Base-by-base conservation (phyloP, 495 filamentous ascomycete species). In the Xylaria sp. region DNA sequence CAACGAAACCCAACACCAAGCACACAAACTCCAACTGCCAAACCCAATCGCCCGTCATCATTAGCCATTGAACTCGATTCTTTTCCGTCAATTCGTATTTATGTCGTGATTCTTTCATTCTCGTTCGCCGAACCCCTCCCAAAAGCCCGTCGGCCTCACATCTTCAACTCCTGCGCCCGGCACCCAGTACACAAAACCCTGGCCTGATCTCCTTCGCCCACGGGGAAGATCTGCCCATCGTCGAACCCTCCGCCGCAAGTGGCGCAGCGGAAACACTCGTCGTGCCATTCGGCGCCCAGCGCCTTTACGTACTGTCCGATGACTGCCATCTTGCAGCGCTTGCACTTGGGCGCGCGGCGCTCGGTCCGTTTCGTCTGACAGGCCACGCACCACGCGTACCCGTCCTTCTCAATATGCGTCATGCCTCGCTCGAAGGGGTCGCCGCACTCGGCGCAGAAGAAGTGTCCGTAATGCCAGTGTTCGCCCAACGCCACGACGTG, bases 361-460 rank as follows among this genome's bases (percentile, higher is more conserved):
- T 88, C 87, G 29, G 93, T 97, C 31, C 97, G 89, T 71, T 94
- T 95, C 43, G 93, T 94, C 83, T 98, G 95, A 80, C 96, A 99
- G 43, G 85, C 85, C 19, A 98, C 88, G 80, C 96, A 99, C 97
- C 97, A 99, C 41, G 96, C 96, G 82, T 97, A 98, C n/a, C 95
- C 95, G 73, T 98, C 95, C 80, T 97, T 97, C 80, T 99, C 97
- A 29, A 99, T 96, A 79, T 97, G 96, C 59, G 94, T 94, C 64
- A 90, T 95, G 48, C 87, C 84, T 19, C 86, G 84, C 77, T 91
- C 91, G 79, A 98, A 98, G 21, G 95, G 94, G 86, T 99, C 96
- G 72, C 96, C 96, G 82, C 96, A 99, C 86, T 99, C 93, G 37
- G 97, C 97, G 78, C 96, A 99, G 87, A 98, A 99, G 85, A 99